A percentile compares a stretch with the other conserved stretches of the same genome.
Conservation (phyloP, 2,329 filamentous ascomycete genomes). For the Biscogniauxia sp. region DNA sequence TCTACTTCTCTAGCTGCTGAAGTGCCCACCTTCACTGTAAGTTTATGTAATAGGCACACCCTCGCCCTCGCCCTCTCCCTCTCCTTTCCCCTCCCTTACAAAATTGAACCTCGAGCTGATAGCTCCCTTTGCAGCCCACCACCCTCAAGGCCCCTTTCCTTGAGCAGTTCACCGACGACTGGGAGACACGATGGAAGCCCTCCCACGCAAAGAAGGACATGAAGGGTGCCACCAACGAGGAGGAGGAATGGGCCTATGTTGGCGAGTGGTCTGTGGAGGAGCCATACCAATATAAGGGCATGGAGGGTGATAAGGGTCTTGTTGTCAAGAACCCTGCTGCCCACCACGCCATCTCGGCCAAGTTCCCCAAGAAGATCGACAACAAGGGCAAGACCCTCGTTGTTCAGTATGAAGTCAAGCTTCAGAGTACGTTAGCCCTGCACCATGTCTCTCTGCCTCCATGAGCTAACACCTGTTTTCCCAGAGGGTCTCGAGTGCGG, state of each 20-base stretch:
- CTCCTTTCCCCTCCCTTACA: too few species aligned
- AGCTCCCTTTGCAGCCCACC: conserved; percentile 64
- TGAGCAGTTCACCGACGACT: conserved; percentile 97
- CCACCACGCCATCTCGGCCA: conserved; percentile 98
- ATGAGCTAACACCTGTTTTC: conserved; percentile 29
- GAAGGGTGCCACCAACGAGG: conserved; percentile 67
- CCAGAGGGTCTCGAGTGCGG: conserved; percentile 92
- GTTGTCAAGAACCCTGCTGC: conserved; percentile 97
- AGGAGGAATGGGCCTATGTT: conserved; percentile 96
- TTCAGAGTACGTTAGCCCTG: conserved; percentile 72
- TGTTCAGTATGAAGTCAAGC: conserved; percentile 98
- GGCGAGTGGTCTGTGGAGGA: conserved; percentile 97
- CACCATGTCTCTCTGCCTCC: background rate
- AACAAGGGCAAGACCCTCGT: conserved; percentile 97
- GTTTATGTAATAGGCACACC: conserved; percentile 34
- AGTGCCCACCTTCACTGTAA: conserved; percentile 84
- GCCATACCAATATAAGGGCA: conserved; percentile 84
- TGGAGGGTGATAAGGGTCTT: conserved; percentile 92
- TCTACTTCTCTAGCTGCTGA: conserved; percentile 59
- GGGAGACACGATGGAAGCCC: conserved; percentile 89
- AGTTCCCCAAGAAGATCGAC: conserved; percentile 94
- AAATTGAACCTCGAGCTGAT: conserved; percentile 2
- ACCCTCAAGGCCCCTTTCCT: conserved; percentile 89
- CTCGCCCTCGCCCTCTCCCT: too few species aligned
- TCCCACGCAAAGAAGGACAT: conserved; percentile 95